Conservation (phyloP, 805 yeast species). For the Metschnikowia vanudenii region DNA sequence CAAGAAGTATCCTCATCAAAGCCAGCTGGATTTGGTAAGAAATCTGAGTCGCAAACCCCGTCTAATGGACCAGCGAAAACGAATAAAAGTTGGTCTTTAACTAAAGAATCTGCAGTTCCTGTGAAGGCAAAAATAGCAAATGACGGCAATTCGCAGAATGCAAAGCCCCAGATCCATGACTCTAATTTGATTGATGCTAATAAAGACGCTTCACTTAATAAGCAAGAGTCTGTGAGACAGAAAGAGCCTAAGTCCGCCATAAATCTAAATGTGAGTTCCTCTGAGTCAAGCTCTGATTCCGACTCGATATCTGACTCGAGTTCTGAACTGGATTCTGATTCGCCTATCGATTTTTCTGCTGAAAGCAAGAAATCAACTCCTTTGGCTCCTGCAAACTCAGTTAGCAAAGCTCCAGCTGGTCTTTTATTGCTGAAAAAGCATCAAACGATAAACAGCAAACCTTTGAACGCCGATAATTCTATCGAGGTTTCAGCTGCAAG, state of each 20-base stretch:
- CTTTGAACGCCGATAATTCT: neutral
- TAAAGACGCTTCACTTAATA: neutral
- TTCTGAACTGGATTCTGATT: constrained; percentile 6
- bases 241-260: neutral
- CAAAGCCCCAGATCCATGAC: neutral
- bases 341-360: neutral
- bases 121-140: neutral
- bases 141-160: neutral
- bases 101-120: neutral
- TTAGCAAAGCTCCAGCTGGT: neutral
- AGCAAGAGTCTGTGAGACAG: neutral
- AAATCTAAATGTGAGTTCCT: neutral
- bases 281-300: constrained; percentile 4
- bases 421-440: constrained; percentile 6
- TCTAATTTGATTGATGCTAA: neutral
- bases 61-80: neutral
- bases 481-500: neutral
- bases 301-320: constrained; percentile 12
- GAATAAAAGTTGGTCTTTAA: too few species aligned
- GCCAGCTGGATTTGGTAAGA: neutral
- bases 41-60: neutral
- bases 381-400: too few species aligned
- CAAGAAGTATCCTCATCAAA: neutral
- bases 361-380: neutral
- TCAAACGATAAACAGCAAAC: neutral